Evolutionary conservation across 345 rosid genomes (phyloP), one percentile per base, ranked within the genome.

Genomic region (Pugionium cornutum): DNA sequence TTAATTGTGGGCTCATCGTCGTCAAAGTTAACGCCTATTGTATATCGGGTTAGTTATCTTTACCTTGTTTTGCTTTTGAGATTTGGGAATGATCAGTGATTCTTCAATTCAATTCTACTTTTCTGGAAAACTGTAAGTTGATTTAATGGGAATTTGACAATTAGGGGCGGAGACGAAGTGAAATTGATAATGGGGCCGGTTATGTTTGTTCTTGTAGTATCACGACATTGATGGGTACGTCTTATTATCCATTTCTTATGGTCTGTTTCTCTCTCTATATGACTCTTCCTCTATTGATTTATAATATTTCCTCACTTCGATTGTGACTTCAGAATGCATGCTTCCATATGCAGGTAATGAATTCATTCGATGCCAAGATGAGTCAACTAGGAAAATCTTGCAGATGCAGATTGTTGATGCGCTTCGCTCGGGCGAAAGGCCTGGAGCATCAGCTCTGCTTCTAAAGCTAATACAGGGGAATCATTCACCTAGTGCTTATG

Each of bases 381-480:
- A 62, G 69, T 56, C 72, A 11, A 52, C 48, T 53, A 61, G 72
- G 58, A 76, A 59, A 41, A 68, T 53, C 5, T 45, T 75, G 44
- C 83, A 81, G 52, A 48, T 61, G 69, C 87, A 78, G 75, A 87
- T 91, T 68, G 72, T 89, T 26, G 48, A 78, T 67, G 96, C 95
- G 0, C 95, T 91, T 72, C 66, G 62, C 9, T 51, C 34, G n/a
- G 95, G 90, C 31, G 84, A 89, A 58, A 85, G 90, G 70, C 75
- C 35, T 25, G 72, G 61, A 76, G 95, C 98, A 3, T 89, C 92
- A 35, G 55, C 68, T 58, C 54, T 89, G 73, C 96, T 91, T 71
- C 59, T 6, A 30, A 74, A 80, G 69, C 75, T 86, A 36, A 66
- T 57, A 51, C 66, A 61, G 44, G 79, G 70, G 41, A 75, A 57